phyloP scores from a whole-genome alignment of 768 basidiomycete genomes.

The Lentinus brumalis region DNA sequence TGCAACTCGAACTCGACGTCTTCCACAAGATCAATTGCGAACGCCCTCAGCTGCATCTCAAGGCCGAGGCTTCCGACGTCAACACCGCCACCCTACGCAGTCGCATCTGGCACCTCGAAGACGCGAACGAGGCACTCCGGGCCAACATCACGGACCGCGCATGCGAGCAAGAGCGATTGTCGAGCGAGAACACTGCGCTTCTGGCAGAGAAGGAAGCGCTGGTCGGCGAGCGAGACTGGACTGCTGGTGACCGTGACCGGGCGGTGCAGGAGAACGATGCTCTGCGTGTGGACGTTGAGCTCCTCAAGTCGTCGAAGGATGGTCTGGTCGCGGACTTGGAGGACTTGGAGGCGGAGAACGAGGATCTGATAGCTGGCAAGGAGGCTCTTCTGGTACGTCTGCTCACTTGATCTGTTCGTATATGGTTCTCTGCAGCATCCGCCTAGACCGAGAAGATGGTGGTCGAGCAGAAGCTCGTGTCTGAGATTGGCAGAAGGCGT shows the following conservation, averaged over 20 bases:
- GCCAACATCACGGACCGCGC: background rate
- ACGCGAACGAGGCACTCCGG: background rate
- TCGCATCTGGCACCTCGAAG: background rate
- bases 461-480: background rate
- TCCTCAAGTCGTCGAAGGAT: background rate
- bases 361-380: background rate
- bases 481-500: background rate
- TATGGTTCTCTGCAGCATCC: background rate
- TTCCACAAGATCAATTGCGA: background rate
- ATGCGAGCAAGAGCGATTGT: background rate
- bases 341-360: background rate
- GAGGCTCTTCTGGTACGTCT: background rate
- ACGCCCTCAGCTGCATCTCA: background rate
- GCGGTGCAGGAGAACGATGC: background rate
- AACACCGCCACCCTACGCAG: background rate
- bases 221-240: no score
- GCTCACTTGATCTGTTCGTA: background rate
- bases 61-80: background rate
- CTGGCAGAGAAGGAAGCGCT: background rate
- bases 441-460: background rate
- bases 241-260: background rate
- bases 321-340: background rate
- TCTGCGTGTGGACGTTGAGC: background rate
- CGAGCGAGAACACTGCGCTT: background rate
- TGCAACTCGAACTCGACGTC: background rate